Base-by-base conservation (phyloP, 78 protist genomes). In the Creolimax fragrantissima region DNA sequence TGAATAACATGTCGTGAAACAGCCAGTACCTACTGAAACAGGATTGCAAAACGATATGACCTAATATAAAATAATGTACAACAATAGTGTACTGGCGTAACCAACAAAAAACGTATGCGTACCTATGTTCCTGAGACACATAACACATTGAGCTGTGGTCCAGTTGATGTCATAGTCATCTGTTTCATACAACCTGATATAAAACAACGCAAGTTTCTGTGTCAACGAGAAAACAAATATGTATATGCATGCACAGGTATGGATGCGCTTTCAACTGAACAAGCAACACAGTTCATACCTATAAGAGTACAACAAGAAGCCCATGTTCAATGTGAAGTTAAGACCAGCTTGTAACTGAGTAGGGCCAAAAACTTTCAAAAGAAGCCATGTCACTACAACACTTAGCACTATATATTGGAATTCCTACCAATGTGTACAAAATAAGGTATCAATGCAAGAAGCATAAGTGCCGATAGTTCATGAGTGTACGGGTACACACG, bases 141-240 rank as follows among this genome's bases (percentile, higher is more conserved):
- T 90, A 5, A 90, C 92, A 43, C 92, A 90, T 35, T 90, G 92
- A 35, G 92, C 43, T 3, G 92, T 90, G 74, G 92, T 90, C 92
- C 92, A 90, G 35, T 90, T 90, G 41, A 90, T 90, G 83, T 90
- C 92, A n/a, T 90, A 90, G 83, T 90, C 83, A 35, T 90, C 92
- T 7, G 92, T 90, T 7, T 90, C 92, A 84, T 90, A 90, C n/a
- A 4, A 42, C 4, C 92, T 90, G 83, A 37, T 43, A 88, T 5
- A 88, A 58, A 11, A 2, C 11, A 84, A 11, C 74, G 11, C 11
- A 11, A 24, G 74, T 24, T 47, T 47, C 74, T 47, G 74, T 47
- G 74, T 11, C 37, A 11, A 47, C 74, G 74, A 47, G 74, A 47
- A 24, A 32, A 24, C 24, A 58, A 17, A 58, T 24, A 58, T 58